Percentiles rank a stretch among this genome's conserved stretches.
Conservation (phyloP, 2,329 filamentous ascomycete species). For the Scortechinia acanthostroma region DNA sequence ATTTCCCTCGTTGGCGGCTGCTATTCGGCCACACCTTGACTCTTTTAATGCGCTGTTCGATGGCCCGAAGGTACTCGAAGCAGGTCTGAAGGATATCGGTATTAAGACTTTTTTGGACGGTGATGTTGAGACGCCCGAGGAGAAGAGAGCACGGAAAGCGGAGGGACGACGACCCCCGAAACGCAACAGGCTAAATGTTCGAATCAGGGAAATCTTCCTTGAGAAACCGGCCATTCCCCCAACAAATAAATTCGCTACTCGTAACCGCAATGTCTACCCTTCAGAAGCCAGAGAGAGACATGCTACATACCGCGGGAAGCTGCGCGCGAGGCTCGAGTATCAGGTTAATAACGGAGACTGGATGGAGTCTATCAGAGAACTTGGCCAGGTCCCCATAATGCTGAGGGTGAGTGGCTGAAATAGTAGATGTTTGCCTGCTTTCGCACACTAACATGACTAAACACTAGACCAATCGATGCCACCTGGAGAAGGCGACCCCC, state of each 20-base stretch:
- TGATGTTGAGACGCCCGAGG: slow-evolving; percentile 46
- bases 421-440: too few relatives aligned
- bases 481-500: slow-evolving; percentile 79
- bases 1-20: slow-evolving; percentile 77
- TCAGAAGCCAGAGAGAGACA: slow-evolving; percentile 92
- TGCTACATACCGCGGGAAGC: slow-evolving; percentile 79
- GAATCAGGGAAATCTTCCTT: slow-evolving; percentile 74
- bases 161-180: slow-evolving; percentile 24
- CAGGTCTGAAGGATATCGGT: slow-evolving; percentile 81
- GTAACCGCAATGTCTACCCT: slow-evolving; percentile 79
- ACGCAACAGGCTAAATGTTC: slow-evolving; percentile 71
- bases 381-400: slow-evolving; percentile 90
- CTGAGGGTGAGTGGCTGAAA: slow-evolving; percentile 70
- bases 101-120: slow-evolving; percentile 82
- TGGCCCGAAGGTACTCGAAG: slow-evolving; percentile 60
- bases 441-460: too few relatives aligned
- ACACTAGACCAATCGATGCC: slow-evolving; percentile 74
- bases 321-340: slow-evolving; percentile 78
- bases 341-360: slow-evolving; percentile 81
- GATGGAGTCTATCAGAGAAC: slow-evolving; percentile 73
- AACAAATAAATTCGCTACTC: slow-evolving; percentile 69
- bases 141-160: not conserved
- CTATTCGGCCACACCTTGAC: slow-evolving; percentile 87
- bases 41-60: slow-evolving; percentile 90
- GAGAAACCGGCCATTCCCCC: slow-evolving; percentile 75